These are phyloP conservation scores for Exophiala lecanii-corni DNA, from an alignment of 2,329 filamentous ascomycete genomes.

Conservation along the genomic window DNA sequence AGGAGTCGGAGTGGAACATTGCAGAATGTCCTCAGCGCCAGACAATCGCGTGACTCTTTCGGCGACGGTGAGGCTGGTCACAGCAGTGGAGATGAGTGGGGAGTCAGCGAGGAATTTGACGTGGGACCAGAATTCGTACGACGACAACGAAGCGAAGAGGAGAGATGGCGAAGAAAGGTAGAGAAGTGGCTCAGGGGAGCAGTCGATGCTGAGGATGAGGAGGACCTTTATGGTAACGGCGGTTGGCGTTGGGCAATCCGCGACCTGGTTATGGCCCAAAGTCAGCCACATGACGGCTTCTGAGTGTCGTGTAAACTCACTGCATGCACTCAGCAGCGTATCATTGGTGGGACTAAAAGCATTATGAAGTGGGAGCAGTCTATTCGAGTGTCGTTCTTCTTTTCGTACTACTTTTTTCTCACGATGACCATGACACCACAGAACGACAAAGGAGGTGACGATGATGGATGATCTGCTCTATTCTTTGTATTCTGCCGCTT, in stretches of 20 bases:
- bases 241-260: conserved; percentile 66
- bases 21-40: conserved; percentile 15
- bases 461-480: too few relatives aligned
- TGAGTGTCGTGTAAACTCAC: conserved; percentile 1
- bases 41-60: conserved; percentile 21
- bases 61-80: conserved; percentile 27
- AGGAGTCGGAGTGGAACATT: conserved; percentile 22
- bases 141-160: conserved; percentile 85
- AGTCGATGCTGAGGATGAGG: conserved; percentile 41
- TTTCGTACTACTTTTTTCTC: too few relatives aligned
- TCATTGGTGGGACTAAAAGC: too few relatives aligned
- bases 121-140: conserved; percentile 91
- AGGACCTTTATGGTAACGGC: conserved; percentile 44
- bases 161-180: conserved; percentile 82
- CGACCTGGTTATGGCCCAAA: conserved; percentile 20
- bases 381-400: too few relatives aligned
- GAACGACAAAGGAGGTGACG: too few relatives aligned
- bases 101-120: conserved; percentile 95
- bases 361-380: not conserved
- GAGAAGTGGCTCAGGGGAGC: conserved; percentile 68
- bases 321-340: too few relatives aligned
- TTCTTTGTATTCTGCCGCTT: too few relatives aligned
- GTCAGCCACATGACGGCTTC: not conserved
- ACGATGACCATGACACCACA: too few relatives aligned
- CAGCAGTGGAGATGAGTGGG: conserved; percentile 58